Conservation (phyloP, 108 stramenopile species). For the Fragilariopsis cylindrus region DNA sequence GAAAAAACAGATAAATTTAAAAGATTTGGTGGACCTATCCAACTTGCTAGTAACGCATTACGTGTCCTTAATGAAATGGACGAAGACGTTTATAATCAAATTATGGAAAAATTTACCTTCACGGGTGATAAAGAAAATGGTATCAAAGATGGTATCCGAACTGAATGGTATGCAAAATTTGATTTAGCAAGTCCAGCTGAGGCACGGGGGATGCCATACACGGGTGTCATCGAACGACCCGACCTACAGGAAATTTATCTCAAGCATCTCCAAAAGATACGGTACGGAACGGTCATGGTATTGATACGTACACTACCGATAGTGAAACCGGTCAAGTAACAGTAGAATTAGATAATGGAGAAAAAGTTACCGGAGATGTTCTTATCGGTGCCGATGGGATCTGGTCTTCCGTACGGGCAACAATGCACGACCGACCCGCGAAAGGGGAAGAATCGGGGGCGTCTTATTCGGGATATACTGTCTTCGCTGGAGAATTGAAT, state of each 20-base stretch:
- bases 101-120: conserved; percentile 60
- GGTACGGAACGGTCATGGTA: conserved; percentile 55
- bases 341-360: conserved; percentile 46
- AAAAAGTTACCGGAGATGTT: conserved; percentile 52
- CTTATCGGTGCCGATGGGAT: conserved; percentile 85
- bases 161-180: conserved; percentile 83
- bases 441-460: conserved; percentile 58
- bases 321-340: conserved; percentile 39
- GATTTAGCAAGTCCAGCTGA: conserved; percentile 62
- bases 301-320: conserved; percentile 41
- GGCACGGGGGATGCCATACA: conserved; percentile 62
- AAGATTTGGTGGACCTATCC: conserved; percentile 81
- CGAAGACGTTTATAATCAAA: conserved; percentile 44
- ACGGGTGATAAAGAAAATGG: conserved; percentile 71
- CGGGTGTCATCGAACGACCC: conserved; percentile 78
- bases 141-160: conserved; percentile 72
- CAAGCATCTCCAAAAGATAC: conserved; percentile 42
- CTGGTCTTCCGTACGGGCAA: conserved; percentile 66
- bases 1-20: conserved; percentile 69
- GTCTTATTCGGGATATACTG: conserved; percentile 72
- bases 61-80: conserved; percentile 56
- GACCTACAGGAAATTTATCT: conserved; percentile 76
- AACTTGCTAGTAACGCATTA: conserved; percentile 75
- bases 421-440: conserved; percentile 54
- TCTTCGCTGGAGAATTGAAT: conserved; percentile 72